Evolutionary conservation across 1,284 basidiomycete genomes (phyloP), one percentile per base, ranked within the genome.

Genomic region (Pseudozyma thailandica): DNA sequence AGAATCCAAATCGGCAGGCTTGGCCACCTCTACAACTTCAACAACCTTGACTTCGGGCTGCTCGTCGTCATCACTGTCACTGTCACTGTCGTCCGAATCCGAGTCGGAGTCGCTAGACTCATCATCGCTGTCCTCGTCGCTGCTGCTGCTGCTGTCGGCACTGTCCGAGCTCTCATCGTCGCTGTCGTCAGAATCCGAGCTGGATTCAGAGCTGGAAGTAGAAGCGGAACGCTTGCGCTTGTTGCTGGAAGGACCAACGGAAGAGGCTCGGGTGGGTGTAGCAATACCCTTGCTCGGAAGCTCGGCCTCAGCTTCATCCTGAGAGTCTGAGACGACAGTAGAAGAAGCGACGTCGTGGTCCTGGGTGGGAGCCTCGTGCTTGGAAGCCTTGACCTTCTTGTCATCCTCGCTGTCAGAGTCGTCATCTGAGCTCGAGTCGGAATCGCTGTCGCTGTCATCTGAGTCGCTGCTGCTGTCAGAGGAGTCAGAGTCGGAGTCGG

Each of bases 301-400:
- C 21, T 64, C 49, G 2, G 68, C 68, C 49, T 71, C 68, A 3
- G 68, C 54, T 52, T 71, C 68, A 31, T 64, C 68, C 44, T 64
- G 68, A 49, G 68, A 71, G 39, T 71, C 68, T 3, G 61, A 64
- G 4, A 56, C 57, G 25, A 64, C 25, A 23, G 63, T 66, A 9
- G 57, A 60, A 12, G 57, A 60, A n/a, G 63, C 63, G 18, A 51
- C 63, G 28, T 66, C 63, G 20, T 31, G 49, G 46, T 66, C 63
- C 48, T 60, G 63, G 35, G 54, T 51, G 6, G 64, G 58, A n/a
- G 45, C 8, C 6, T 68, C 53, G 28, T 47, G 25, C 54, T 61
- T 52, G 25, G 50, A 43, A n/a, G 43, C 58, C 30, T 62, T 61
- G 50, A 68, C 46, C 47, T 60, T 64, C 33, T 60, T 58, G 45